Percentiles rank a stretch among this genome's conserved stretches.
Conservation (phyloP, 352 stramenopile genomes). For the Blastocystis sp. region DNA sequence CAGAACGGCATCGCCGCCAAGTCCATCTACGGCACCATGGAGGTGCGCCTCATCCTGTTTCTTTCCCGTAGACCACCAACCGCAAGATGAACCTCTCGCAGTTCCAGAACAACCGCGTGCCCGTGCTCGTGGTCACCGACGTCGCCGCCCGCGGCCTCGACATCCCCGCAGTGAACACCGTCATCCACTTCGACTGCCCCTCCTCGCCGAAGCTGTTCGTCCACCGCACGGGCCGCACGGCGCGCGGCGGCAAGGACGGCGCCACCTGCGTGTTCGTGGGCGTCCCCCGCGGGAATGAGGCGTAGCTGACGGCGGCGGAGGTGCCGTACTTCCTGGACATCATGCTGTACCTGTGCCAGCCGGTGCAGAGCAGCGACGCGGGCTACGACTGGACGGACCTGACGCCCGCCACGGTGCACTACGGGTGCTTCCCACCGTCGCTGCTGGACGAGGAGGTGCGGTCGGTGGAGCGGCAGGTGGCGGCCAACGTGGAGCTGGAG, state of each 20-base stretch:
- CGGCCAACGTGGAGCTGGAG: conserved; percentile 77
- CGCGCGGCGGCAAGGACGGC: conserved; percentile 27
- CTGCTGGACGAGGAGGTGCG: conserved; percentile 90
- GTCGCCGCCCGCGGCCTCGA: conserved; percentile 79
- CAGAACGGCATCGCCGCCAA: conserved; percentile 77
- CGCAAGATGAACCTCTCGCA: conserved; percentile 80
- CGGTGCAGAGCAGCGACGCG: conserved; percentile 75
- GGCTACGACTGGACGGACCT: conserved; percentile 86
- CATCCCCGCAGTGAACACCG: conserved; percentile 91
- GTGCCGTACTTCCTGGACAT: conserved; percentile 97
- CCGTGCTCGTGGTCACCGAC: conserved; percentile 84
- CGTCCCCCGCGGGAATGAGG: neutral
- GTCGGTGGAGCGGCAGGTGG: conserved; percentile 84
- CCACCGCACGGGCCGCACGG: conserved; percentile 1
- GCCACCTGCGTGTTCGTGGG: conserved; percentile 59
- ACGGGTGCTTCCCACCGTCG: conserved; percentile 90
- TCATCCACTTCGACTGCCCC: conserved; percentile 91
- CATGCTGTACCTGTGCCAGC: conserved; percentile 88
- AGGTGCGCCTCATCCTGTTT: conserved; percentile 71
- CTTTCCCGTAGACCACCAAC: conserved; percentile 44
- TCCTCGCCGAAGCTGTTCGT: conserved; percentile 86
- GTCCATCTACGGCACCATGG: conserved; percentile 88
- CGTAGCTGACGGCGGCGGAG: conserved; percentile 87
- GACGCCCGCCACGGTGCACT: conserved; percentile 92
- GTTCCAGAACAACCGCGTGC: conserved; percentile 84